Base-by-base conservation (phyloP, 2,329 filamentous ascomycete genomes). In the Monilinia laxa region DNA sequence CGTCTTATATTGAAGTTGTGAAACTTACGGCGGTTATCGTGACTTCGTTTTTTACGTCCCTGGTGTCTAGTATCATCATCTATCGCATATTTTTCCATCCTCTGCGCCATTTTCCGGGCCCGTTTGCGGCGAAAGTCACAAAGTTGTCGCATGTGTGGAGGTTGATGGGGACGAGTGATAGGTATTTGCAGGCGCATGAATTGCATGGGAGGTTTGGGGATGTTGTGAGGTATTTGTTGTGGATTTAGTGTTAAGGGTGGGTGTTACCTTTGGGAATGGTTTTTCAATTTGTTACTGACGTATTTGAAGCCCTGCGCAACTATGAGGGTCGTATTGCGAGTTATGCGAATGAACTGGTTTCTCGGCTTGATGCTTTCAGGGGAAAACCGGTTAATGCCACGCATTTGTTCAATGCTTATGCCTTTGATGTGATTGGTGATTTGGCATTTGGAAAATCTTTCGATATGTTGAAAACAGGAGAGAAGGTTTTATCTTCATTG, bases 51-150 rank as follows among this genome's bases (percentile, higher is more conserved):
- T 47, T 64, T 20, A 14, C 53, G 11, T 64, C 62, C 3, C 20
- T 64, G 2, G 28, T 49, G 14, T 28, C 52, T 60, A 79, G 83
- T 12, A 82, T 87, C 76, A 76, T 86, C 35, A 80, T 82, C 62
- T 85, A 87, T 70, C 73, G 87, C 6, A 81, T 83, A 0, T 81
- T 86, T 79, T 80, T 73, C 75, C 74, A 62, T 73, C 75, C 56
- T 49, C 72, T 78, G 60, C 73, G 63, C 18, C 59, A 60, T 14
- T 76, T 76, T 35, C 73, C 74, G 11, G 75, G 74, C 3, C 75
- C 75, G 0, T 66, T 70, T 3, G 35, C 56, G 4, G 70, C 70
- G 7, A 71, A 69, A 28, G 47, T 74, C 1, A 67, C 68, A 0
- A 75, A 73, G 20, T 64, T 75, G 18, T 70, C 60, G 65, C 72